Evolutionary conservation across 495 filamentous ascomycete genomes (phyloP).

Genomic region (Terfezia claveryi): DNA sequence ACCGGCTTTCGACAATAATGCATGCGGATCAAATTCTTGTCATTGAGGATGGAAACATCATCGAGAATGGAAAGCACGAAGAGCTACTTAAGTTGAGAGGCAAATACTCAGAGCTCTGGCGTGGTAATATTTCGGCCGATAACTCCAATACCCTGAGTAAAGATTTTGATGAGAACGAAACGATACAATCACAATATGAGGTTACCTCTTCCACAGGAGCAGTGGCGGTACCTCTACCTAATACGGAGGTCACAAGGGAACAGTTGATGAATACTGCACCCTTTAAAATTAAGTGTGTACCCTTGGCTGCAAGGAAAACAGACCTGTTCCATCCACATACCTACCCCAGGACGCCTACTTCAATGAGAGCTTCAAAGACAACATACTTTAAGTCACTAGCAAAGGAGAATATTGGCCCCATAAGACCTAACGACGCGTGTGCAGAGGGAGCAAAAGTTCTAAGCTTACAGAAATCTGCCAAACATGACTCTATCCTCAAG

Average conservation of each 20-base stretch:
- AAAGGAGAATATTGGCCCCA: neutral
- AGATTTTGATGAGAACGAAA: neutral
- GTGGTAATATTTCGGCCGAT: neutral
- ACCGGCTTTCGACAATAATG: constrained; percentile 49
- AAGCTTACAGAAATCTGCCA: neutral
- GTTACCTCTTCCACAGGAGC: neutral
- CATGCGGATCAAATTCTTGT: constrained; percentile 47
- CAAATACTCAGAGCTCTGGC: constrained; percentile 28
- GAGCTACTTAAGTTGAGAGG: constrained; percentile 32
- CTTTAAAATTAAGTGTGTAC: neutral
- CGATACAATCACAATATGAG: too few relatives aligned
- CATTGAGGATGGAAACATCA: constrained; percentile 38
- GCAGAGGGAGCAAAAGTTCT: too few relatives aligned
- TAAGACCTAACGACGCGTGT: neutral
- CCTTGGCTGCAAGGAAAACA: neutral
- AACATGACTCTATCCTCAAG: constrained; percentile 1
- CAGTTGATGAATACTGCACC: neutral
- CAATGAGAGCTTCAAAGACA: neutral
- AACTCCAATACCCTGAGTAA: neutral
- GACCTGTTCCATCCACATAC: neutral
- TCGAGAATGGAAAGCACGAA: constrained; percentile 42
- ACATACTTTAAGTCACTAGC: neutral
- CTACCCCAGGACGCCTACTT: neutral
- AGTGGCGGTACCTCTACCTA: neutral
- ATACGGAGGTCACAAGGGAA: neutral